Conservation (phyloP, 768 basidiomycete species). For the Naganishia friedmannii region DNA sequence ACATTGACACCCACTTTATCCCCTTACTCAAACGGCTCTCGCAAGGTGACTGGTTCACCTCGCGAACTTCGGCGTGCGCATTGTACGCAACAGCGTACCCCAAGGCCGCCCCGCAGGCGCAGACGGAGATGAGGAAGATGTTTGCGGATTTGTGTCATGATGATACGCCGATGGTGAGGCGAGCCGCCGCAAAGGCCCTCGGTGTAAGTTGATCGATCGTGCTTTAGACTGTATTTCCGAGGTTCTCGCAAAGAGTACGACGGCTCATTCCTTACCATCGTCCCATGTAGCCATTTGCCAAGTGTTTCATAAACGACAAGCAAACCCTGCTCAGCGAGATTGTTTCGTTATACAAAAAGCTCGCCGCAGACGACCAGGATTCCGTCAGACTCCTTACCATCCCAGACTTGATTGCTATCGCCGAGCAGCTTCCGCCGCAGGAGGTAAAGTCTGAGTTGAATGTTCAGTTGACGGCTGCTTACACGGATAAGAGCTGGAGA, state of each 20-base stretch:
- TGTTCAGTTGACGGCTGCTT: conserved; percentile 79
- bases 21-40: conserved; percentile 85
- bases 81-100: conserved; percentile 86
- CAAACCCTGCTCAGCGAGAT: conserved; percentile 79
- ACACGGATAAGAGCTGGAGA: conserved; percentile 95
- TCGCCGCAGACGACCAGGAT: conserved; percentile 95
- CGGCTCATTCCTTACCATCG: not conserved
- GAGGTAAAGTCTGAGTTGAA: conserved; percentile 82
- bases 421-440: conserved; percentile 73
- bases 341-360: conserved; percentile 84
- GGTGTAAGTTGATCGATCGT: conserved; percentile 69
- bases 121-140: conserved; percentile 79
- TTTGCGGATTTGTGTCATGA: conserved; percentile 80
- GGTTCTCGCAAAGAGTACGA: not conserved
- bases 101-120: conserved; percentile 49
- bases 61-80: conserved; percentile 89
- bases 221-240: not conserved
- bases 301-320: conserved; percentile 65
- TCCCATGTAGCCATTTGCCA: conserved; percentile 65
- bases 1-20: conserved; percentile 85
- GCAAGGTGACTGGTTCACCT: conserved; percentile 97
- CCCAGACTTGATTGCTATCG: conserved; percentile 89
- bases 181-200: conserved; percentile 93
- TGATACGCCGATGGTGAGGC: conserved; percentile 97
- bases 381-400: conserved; percentile 93